Percentiles rank a stretch among this genome's conserved stretches.
Evolutionary conservation across 148 eudicot species (phyloP).

Genomic region (Camellia granthamiana): DNA sequence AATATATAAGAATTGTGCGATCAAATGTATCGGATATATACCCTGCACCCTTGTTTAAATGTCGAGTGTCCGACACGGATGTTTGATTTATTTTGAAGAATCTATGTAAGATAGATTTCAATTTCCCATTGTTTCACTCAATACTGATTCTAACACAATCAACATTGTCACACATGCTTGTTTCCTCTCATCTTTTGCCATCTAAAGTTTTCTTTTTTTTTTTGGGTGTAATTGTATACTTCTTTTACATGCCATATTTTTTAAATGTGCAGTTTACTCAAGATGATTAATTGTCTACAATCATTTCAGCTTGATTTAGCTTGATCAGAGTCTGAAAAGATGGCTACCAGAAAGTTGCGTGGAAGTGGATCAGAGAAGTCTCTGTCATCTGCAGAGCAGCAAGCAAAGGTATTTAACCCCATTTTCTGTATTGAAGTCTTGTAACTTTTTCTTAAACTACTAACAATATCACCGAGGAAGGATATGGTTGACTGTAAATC

Average conservation of each 20-base stretch:
- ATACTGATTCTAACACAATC: neutral
- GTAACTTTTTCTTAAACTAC: neutral
- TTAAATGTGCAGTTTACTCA: neutral
- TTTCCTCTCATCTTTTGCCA: conserved; percentile 1
- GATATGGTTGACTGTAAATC: neutral
- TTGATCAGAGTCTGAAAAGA: conserved; percentile 14
- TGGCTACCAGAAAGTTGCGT: conserved; percentile 23
- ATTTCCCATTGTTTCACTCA: neutral
- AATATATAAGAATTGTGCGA: too few species aligned
- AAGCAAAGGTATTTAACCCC: conserved; percentile 25
- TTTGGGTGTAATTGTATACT: neutral
- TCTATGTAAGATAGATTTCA: neutral
- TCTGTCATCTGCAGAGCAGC: conserved; percentile 21
- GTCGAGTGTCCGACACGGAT: too few species aligned
- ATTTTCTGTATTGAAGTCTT: neutral
- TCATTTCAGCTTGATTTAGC: conserved; percentile 10
- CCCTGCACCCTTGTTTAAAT: too few species aligned
- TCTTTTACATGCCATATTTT: neutral
- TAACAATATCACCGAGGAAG: neutral
- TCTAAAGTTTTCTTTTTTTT: neutral
- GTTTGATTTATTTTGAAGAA: too few species aligned
- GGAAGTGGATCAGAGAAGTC: conserved; percentile 7
- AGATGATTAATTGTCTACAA: neutral
- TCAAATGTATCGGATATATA: too few species aligned
- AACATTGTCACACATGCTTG: neutral